phyloP scores from a whole-genome alignment of 257 asterid genomes.

The Solanum ossicruentum region DNA sequence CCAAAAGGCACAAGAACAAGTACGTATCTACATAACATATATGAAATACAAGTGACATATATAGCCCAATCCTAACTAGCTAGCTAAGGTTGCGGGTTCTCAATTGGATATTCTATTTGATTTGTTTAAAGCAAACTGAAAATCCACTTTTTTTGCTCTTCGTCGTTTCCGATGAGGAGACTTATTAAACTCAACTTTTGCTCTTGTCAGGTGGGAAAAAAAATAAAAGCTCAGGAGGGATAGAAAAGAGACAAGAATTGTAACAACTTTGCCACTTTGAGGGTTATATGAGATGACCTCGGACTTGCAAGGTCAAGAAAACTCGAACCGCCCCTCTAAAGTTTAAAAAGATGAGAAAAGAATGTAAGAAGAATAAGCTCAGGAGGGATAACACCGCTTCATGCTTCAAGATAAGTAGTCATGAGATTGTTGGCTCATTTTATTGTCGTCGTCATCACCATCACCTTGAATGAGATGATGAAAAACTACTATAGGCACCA shows the following conservation, averaged over 20 bases:
- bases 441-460: not conserved
- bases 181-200: no score
- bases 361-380: not conserved
- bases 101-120: no score
- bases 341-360: not conserved
- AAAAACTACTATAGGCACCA: not conserved
- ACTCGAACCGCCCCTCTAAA: not conserved
- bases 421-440: not conserved
- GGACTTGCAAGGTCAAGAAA: slow-evolving; percentile 4
- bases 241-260: not conserved
- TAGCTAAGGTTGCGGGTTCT: no score
- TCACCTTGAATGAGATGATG: not conserved
- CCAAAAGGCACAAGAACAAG: not conserved
- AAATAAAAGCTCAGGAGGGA: not conserved
- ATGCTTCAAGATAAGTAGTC: not conserved
- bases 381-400: not conserved
- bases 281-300: not conserved
- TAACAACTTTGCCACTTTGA: not conserved
- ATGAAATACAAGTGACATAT: not conserved
- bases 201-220: no score
- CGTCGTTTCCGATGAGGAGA: no score
- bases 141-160: no score
- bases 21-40: not conserved
- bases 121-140: no score
- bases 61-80: not conserved